Conservation (phyloP, 169 alveolate species). For the Cystoisospora suis region DNA sequence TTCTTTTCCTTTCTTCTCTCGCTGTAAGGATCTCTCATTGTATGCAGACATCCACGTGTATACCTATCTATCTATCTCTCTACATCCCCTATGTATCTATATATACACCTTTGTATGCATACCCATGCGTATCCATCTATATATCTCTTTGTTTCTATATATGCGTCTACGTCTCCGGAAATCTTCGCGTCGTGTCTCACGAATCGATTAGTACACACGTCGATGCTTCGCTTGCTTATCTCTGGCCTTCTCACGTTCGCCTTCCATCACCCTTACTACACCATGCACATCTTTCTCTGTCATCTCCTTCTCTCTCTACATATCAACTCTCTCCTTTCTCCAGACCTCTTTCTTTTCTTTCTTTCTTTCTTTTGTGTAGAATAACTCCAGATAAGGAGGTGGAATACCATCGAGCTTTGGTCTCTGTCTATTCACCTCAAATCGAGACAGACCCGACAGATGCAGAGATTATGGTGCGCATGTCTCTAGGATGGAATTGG, state of each 20-base stretch:
- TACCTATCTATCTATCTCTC: background rate
- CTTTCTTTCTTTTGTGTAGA: slow-evolving; percentile 17
- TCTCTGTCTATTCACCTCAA: slow-evolving; percentile 80
- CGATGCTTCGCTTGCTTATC: no score
- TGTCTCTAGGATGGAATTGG: slow-evolving; percentile 86
- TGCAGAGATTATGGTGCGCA: slow-evolving; percentile 87
- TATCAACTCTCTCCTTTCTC: background rate
- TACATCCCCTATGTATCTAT: background rate
- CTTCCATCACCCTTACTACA: no score
- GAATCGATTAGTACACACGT: no score
- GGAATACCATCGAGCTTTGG: slow-evolving; percentile 79
- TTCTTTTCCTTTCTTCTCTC: background rate
- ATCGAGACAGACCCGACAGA: slow-evolving; percentile 84
- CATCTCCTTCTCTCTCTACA: background rate
- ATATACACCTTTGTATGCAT: background rate
- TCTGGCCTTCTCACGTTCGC: no score
- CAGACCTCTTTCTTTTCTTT: background rate
- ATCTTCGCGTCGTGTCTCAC: no score
- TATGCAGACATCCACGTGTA: background rate
- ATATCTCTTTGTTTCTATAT: background rate
- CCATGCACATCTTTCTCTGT: background rate
- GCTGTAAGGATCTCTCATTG: background rate
- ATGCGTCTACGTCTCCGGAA: background rate
- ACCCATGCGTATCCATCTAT: background rate
- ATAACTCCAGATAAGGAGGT: slow-evolving; percentile 62